Evolutionary conservation across 2,329 filamentous ascomycete genomes (phyloP).

Genomic region (Falciphora oryzae): DNA sequence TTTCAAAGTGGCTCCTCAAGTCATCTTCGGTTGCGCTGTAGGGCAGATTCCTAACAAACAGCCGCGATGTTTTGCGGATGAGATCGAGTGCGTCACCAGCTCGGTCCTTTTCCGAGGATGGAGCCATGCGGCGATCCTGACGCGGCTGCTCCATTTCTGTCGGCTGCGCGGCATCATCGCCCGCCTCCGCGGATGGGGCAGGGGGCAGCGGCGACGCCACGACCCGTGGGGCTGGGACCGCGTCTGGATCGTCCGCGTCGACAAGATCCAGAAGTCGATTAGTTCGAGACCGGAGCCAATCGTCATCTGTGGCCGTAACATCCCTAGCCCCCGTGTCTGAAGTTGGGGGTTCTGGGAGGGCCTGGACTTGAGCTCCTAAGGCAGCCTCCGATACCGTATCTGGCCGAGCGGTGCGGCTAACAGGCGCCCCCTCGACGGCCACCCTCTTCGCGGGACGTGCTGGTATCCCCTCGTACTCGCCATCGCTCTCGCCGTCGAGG

Average conservation of each 20-base stretch:
- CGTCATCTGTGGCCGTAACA: constrained; percentile 61
- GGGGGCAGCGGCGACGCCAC: constrained; percentile 3
- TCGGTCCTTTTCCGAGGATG: constrained; percentile 17
- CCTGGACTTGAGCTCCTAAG: constrained; percentile 1
- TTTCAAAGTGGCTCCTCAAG: constrained; percentile 63
- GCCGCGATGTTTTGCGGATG: constrained; percentile 65
- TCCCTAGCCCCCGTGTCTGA: not conserved
- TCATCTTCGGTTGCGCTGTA: constrained; percentile 76
- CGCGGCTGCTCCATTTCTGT: constrained; percentile 1
- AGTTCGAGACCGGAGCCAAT: constrained; percentile 88
- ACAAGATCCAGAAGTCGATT: constrained; percentile 79
- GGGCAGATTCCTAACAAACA: constrained; percentile 86
- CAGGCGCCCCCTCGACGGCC: constrained; percentile 14
- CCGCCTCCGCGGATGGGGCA: not conserved
- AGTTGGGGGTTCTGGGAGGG: constrained; percentile 6
- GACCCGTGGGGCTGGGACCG: constrained; percentile 12
- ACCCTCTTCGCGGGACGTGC: constrained; percentile 44
- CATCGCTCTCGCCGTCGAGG: constrained; percentile 58
- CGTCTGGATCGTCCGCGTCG: constrained; percentile 58
- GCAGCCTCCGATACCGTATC: constrained; percentile 10
- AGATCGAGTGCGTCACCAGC: constrained; percentile 38
- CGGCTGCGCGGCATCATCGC: not conserved
- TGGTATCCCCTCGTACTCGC: constrained; percentile 66
- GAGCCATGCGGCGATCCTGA: not conserved
- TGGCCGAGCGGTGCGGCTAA: constrained; percentile 8